Base-by-base conservation (phyloP, 2,329 filamentous ascomycete species). In the Diaporthe sp. region DNA sequence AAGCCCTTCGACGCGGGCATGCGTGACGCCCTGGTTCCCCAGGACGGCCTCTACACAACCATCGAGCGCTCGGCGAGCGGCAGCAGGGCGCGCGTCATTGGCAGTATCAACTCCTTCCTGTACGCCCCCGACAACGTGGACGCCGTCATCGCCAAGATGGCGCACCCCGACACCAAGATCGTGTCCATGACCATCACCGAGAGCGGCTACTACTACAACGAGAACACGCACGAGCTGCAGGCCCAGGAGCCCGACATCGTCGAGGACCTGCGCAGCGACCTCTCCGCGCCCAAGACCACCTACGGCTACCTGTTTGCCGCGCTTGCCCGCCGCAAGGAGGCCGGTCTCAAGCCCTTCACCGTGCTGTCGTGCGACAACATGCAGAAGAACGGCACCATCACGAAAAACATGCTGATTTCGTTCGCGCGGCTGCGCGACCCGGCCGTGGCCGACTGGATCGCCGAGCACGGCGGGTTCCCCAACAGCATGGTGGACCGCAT, bases 401-500 rank as follows among this genome's bases (percentile, higher is more conserved):
- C 87, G 8, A 87, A 87, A 49, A 79, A 84, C 81, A 89, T 89
- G 88, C 86, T 89, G 49, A 79, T 83, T 77, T 86, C 87, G 2
- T 89, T 89, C 78, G 88, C 88, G 2, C 83, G 83, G 42, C 82
- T 87, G 61, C 84, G 84, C 75, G 83, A 88, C 82, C 85, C 88
- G 3, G 83, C 85, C 49, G 75, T 89, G 28, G 87, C 88, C 70
- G 81, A 85, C 65, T 89, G 88, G 87, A 89, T 89, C 75, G 78
- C 81, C 39, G 81, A 86, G 76, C 72, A 88, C 77, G 88, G 85
- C 70, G 84, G 82, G 62, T 89, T 89, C 85, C 88, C 88, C 80
- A 89, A 89, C 82, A 82, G 85, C 79, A 89, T 89, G 88, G 88
- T 89, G 67, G 88, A 89, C 81, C 87, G 88, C 72, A 89, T 89